Evolutionary conservation across 768 basidiomycete genomes (phyloP).

Genomic region (Pleurotus platypus): DNA sequence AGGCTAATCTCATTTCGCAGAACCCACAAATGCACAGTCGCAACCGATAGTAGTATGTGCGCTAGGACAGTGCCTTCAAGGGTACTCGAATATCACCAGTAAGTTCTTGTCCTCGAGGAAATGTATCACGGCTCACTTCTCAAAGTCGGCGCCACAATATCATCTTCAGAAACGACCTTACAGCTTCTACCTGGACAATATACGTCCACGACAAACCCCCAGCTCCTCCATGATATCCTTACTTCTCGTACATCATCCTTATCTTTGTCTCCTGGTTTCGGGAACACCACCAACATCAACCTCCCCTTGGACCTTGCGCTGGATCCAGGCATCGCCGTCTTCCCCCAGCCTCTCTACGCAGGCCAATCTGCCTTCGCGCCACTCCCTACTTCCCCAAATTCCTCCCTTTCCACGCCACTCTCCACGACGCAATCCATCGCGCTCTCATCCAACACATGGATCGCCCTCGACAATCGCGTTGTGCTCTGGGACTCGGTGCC

Average conservation of each 20-base stretch:
- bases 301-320: constrained; percentile 54
- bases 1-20: background rate
- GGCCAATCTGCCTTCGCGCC: constrained; percentile 47
- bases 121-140: constrained; percentile 2
- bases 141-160: constrained; percentile 57
- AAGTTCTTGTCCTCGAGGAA: constrained; percentile 4
- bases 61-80: constrained; percentile 71
- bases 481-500: too few relatives aligned
- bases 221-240: constrained; percentile 53
- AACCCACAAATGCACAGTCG: constrained; percentile 13
- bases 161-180: constrained; percentile 42
- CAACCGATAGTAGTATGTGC: constrained; percentile 51
- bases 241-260: constrained; percentile 50
- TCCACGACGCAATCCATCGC: constrained; percentile 11
- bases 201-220: constrained; percentile 51
- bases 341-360: constrained; percentile 47
- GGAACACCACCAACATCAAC: constrained; percentile 38
- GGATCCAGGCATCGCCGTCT: constrained; percentile 52
- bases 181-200: constrained; percentile 50
- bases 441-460: too few relatives aligned
- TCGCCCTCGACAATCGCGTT: too few relatives aligned
- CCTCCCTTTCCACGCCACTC: constrained; percentile 39
- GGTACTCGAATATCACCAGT: constrained; percentile 59
- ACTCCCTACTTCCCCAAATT: constrained; percentile 36
- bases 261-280: constrained; percentile 51